Conservation (phyloP, 2,329 filamentous ascomycete species). For the Alternaria rosae region DNA sequence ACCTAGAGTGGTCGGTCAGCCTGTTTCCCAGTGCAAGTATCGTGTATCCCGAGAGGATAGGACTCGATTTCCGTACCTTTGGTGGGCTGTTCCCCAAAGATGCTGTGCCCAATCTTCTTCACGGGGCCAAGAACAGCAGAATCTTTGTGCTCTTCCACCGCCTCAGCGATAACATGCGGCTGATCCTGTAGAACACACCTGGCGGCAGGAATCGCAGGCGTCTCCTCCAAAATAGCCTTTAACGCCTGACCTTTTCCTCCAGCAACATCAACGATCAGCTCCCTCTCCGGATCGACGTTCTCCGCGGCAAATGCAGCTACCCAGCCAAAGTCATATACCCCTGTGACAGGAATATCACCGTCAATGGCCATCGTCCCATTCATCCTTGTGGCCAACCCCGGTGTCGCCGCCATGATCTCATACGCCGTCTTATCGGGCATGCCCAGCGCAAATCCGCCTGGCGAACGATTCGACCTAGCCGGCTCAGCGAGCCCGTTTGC, state of each 20-base stretch:
- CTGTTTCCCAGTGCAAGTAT: not conserved
- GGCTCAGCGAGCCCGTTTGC: conserved; percentile 13
- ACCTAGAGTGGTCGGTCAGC: not conserved
- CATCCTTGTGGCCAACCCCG: conserved; percentile 5
- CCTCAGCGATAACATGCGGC: conserved; percentile 11
- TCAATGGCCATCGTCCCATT: conserved; percentile 12
- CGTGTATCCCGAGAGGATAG: not conserved
- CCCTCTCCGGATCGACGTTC: conserved; percentile 3
- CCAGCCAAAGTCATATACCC: conserved; percentile 14
- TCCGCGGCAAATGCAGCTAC: conserved; percentile 2
- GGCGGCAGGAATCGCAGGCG: conserved; percentile 5
- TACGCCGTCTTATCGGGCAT: conserved; percentile 16
- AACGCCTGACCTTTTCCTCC: conserved; percentile 13
- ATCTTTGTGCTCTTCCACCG: conserved; percentile 5
- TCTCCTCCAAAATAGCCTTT: conserved; percentile 11
- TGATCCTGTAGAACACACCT: conserved; percentile 14
- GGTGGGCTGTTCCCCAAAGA: conserved; percentile 10
- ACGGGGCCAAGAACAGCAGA: conserved; percentile 12
- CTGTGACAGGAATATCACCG: conserved; percentile 8
- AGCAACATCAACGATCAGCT: conserved; percentile 11
- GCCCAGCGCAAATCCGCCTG: conserved; percentile 7
- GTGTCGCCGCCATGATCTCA: conserved; percentile 12
- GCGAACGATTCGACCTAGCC: conserved; percentile 8
- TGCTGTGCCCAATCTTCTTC: conserved; percentile 9
- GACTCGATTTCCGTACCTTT: conserved; percentile 6